These are phyloP conservation scores for Hymenochaete sp. DNA, from an alignment of 1,284 basidiomycete genomes.

Conservation along the genomic window DNA sequence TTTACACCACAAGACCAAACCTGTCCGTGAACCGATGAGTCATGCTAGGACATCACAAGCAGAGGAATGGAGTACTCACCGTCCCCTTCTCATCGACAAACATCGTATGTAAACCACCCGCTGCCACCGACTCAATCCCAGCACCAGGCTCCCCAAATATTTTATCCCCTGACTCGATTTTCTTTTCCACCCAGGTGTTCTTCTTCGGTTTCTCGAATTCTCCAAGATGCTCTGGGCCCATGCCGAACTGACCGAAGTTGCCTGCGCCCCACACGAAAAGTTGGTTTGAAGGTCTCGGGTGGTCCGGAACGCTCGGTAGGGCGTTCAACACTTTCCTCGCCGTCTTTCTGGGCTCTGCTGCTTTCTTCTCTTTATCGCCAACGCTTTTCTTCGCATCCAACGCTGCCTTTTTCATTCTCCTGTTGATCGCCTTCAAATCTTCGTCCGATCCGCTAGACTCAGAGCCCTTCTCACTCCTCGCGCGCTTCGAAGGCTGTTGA, in stretches of 20 bases:
- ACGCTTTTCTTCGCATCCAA: conserved; percentile 6
- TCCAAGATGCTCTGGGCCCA: conserved; percentile 61
- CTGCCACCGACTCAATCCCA: conserved; percentile 68
- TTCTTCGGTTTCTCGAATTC: conserved; percentile 67
- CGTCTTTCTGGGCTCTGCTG: conserved; percentile 4
- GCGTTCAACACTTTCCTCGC: conserved; percentile 37
- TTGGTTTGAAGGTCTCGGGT: conserved; percentile 47
- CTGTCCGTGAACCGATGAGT: conserved; percentile 30
- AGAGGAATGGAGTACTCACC: conserved; percentile 38
- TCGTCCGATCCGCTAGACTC: conserved; percentile 5
- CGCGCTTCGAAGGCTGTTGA: conserved; percentile 14
- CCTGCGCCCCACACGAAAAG: conserved; percentile 83
- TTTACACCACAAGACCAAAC: conserved; percentile 87
- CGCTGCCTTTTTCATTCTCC: conserved; percentile 7
- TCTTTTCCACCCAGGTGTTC: conserved; percentile 54
- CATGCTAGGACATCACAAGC: neutral
- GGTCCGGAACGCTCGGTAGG: conserved; percentile 43
- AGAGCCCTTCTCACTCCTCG: conserved; percentile 4
- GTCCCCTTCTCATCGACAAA: conserved; percentile 79
- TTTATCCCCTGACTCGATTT: conserved; percentile 55
- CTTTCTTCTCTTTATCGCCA: conserved; percentile 2
- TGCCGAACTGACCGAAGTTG: conserved; percentile 84
- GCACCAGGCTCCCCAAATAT: conserved; percentile 59
- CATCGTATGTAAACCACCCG: conserved; percentile 80
- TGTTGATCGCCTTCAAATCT: conserved; percentile 5